Percentiles rank a stretch among this genome's conserved stretches.
phyloP scores from a whole-genome alignment of 208 protist genomes.

The Novymonas esmeraldas region DNA sequence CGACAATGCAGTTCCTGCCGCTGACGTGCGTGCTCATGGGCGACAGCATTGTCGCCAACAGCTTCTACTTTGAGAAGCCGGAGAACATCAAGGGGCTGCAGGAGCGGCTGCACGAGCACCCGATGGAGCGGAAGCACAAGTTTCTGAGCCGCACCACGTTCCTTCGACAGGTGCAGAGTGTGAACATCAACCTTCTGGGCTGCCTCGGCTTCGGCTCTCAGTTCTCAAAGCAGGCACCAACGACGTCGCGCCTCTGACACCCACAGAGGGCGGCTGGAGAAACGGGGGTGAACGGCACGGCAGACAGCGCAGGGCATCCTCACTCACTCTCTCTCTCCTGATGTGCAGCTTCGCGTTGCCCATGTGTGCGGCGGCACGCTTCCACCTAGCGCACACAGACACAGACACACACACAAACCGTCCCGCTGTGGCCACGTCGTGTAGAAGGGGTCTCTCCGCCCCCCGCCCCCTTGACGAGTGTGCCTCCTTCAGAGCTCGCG shows the following conservation, averaged over 20 bases:
- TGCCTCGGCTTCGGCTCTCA: constrained; percentile 57
- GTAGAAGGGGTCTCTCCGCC: no score
- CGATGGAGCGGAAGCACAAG: constrained; percentile 60
- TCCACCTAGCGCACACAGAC: no score
- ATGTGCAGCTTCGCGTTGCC: no score
- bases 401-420: no score
- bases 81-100: constrained; percentile 32
- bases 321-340: no score
- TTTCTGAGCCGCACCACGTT: constrained; percentile 64
- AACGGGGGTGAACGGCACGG: no score
- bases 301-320: no score
- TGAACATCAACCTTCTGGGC: constrained; percentile 77
- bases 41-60: constrained; percentile 69
- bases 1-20: constrained; percentile 65
- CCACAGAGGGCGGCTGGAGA: not conserved
- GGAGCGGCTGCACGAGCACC: constrained; percentile 47
- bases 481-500: no score
- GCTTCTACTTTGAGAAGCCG: constrained; percentile 60
- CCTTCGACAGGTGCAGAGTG: constrained; percentile 61
- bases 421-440: no score
- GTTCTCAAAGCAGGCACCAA: constrained; percentile 4
- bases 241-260: constrained; percentile 21
- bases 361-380: no score
- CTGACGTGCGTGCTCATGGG: constrained; percentile 63
- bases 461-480: no score